Evolutionary conservation across 192 early-diverging fungal species (phyloP).

Genomic region (Spinellus fusiger): DNA sequence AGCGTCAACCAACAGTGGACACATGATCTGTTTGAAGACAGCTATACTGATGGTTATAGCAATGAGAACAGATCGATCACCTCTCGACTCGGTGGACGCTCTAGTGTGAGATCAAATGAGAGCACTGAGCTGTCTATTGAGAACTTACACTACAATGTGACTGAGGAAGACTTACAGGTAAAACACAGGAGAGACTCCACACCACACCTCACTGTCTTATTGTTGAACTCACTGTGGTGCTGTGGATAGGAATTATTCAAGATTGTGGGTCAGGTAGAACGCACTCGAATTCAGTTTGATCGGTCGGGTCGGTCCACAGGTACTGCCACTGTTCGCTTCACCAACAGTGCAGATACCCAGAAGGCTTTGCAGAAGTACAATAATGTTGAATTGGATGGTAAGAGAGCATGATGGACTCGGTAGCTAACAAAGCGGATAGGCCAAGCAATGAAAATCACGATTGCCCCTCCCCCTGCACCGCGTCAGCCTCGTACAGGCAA

Average conservation of each 20-base stretch:
- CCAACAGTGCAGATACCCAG: slow-evolving; percentile 33
- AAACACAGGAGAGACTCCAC: neutral
- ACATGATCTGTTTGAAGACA: slow-evolving; percentile 40
- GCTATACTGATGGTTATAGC: neutral
- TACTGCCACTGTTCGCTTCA: slow-evolving; percentile 40
- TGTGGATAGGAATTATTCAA: slow-evolving; percentile 49
- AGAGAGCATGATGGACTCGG: too few relatives aligned
- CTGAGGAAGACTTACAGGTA: slow-evolving; percentile 49
- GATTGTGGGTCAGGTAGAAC: slow-evolving; percentile 41
- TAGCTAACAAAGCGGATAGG: neutral
- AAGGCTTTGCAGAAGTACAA: slow-evolving; percentile 43
- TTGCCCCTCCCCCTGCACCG: neutral
- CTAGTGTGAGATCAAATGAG: neutral
- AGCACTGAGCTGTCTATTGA: slow-evolving; percentile 29
- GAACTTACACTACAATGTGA: slow-evolving; percentile 54
- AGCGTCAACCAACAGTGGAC: slow-evolving; percentile 25
- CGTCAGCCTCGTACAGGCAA: neutral
- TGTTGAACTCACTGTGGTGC: too few relatives aligned
- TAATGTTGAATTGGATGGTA: slow-evolving; percentile 49
- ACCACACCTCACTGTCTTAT: too few relatives aligned
- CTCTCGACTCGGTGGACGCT: slow-evolving; percentile 13
- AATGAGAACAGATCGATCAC: slow-evolving; percentile 1
- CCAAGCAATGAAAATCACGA: slow-evolving; percentile 24
- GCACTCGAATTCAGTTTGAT: slow-evolving; percentile 37
- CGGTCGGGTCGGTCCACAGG: slow-evolving; percentile 49